A percentile compares a stretch with the other conserved stretches of the same genome.
These are phyloP conservation scores for Chaetomium strumarium DNA, from an alignment of 2,329 filamentous ascomycete genomes.

Conservation along the genomic window DNA sequence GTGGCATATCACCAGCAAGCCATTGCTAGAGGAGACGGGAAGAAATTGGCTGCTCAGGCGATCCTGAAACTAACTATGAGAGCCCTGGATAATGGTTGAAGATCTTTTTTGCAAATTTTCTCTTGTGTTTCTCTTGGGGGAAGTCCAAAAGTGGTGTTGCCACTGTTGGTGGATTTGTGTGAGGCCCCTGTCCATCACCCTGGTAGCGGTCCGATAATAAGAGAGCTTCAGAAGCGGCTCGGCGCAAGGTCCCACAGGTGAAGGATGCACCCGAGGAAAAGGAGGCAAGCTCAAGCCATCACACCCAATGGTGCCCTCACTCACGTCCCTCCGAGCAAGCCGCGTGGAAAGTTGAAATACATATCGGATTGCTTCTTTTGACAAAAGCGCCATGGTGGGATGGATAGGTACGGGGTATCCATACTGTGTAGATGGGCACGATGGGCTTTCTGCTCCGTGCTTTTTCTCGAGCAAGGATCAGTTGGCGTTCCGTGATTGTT, in stretches of 20 bases:
- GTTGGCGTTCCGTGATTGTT: neutral
- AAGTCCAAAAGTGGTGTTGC: conserved; percentile 3
- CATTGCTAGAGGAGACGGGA: conserved; percentile 42
- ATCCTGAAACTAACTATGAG: conserved; percentile 30
- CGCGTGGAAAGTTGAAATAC: neutral
- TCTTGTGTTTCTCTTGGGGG: conserved; percentile 1
- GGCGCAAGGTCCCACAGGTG: neutral
- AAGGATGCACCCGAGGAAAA: neutral
- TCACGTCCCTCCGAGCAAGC: conserved; percentile 1
- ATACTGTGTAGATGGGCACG: too few relatives aligned
- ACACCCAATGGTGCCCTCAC: neutral
- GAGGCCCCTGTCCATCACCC: conserved; percentile 15
- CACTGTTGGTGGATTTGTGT: conserved; percentile 4
- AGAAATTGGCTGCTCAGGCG: conserved; percentile 39
- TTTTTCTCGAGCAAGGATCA: conserved; percentile 2
- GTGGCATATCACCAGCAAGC: conserved; percentile 54
- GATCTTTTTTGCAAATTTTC: neutral
- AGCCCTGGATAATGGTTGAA: conserved; percentile 12
- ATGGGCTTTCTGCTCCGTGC: conserved; percentile 13
- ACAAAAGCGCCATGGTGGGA: conserved; percentile 5
- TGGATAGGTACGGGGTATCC: too few relatives aligned
- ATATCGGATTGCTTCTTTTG: neutral
- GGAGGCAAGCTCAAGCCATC: neutral
- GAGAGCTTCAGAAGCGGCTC: conserved; percentile 6
- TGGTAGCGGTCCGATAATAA: conserved; percentile 12